Conservation (phyloP, 2,329 filamentous ascomycete species). For the Colletotrichum paranaense region DNA sequence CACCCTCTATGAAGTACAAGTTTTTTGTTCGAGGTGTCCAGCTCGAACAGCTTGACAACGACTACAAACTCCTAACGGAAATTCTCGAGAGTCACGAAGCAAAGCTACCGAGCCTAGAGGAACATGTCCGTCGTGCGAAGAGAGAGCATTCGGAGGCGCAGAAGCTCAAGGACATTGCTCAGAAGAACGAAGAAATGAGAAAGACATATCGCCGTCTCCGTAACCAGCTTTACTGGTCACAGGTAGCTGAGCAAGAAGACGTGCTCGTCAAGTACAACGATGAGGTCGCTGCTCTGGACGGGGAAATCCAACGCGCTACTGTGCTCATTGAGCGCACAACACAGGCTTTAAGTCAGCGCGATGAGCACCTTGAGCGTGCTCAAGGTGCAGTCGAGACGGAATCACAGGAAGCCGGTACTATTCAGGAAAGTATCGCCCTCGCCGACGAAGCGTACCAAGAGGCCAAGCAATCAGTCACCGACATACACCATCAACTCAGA, state of each 20-base stretch:
- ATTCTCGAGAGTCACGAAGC: conserved; percentile 78
- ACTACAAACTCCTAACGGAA: conserved; percentile 87
- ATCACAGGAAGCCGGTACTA: conserved; percentile 2
- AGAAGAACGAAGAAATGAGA: conserved; percentile 58
- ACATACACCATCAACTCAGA: conserved; percentile 70
- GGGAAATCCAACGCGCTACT: conserved; percentile 50
- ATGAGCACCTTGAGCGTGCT: conserved; percentile 24
- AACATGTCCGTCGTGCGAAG: conserved; percentile 73
- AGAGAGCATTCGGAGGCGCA: conserved; percentile 53
- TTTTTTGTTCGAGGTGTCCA: conserved; percentile 97
- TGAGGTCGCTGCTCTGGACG: conserved; percentile 44
- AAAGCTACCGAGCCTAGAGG: conserved; percentile 69
- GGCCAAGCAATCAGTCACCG: conserved; percentile 63
- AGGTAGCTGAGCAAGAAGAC: conserved; percentile 82
- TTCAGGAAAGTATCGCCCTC: conserved; percentile 11
- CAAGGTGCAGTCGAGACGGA: conserved; percentile 1
- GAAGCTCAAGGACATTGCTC: conserved; percentile 43
- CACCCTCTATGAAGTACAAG: conserved; percentile 88
- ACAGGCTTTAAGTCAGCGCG: conserved; percentile 45
- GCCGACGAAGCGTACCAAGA: conserved; percentile 56
- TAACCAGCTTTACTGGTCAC: conserved; percentile 85
- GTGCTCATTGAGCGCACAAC: conserved; percentile 57
- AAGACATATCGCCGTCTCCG: conserved; percentile 68
- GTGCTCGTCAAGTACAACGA: conserved; percentile 50
- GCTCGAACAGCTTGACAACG: conserved; percentile 89